These are phyloP conservation scores for Fusarium humuli DNA, from an alignment of 2,329 filamentous ascomycete genomes.

Conservation along the genomic window DNA sequence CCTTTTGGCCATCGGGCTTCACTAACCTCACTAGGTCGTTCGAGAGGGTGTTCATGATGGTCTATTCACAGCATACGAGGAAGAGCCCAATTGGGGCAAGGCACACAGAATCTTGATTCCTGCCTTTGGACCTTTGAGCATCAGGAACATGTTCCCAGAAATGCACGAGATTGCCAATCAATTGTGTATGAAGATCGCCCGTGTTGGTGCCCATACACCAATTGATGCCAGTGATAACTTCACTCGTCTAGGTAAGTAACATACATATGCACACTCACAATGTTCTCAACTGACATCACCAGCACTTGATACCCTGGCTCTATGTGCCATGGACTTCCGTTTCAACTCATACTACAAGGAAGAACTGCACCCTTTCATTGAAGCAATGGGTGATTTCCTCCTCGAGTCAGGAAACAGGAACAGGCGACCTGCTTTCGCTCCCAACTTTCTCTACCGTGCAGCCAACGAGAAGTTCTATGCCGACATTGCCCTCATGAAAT, in stretches of 20 bases:
- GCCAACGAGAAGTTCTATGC: constrained; percentile 63
- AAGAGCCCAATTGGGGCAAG: constrained; percentile 73
- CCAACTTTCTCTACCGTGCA: constrained; percentile 61
- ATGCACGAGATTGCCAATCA: constrained; percentile 77
- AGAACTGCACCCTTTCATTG: constrained; percentile 75
- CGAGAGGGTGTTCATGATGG: constrained; percentile 72
- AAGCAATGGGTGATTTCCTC: constrained; percentile 74
- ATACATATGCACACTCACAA: too few species aligned
- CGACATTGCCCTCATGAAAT: constrained; percentile 67
- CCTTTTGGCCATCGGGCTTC: background rate
- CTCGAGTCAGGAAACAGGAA: constrained; percentile 64
- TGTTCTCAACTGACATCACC: background rate
- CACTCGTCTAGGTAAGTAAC: constrained; percentile 65
- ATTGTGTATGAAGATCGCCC: constrained; percentile 75
- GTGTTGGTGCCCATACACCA: constrained; percentile 66
- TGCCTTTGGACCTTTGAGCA: constrained; percentile 76
- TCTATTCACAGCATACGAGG: constrained; percentile 69
- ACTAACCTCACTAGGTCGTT: constrained; percentile 56
- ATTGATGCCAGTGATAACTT: constrained; percentile 75
- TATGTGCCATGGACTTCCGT: constrained; percentile 77
- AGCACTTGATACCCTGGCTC: constrained; percentile 76
- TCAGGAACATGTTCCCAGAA: constrained; percentile 75
- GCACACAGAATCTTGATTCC: constrained; percentile 75
- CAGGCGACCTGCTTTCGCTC: constrained; percentile 58
- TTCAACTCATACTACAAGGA: constrained; percentile 82